Conservation (phyloP, 2,329 filamentous ascomycete species). For the Neophaeococcomyces aloes region DNA sequence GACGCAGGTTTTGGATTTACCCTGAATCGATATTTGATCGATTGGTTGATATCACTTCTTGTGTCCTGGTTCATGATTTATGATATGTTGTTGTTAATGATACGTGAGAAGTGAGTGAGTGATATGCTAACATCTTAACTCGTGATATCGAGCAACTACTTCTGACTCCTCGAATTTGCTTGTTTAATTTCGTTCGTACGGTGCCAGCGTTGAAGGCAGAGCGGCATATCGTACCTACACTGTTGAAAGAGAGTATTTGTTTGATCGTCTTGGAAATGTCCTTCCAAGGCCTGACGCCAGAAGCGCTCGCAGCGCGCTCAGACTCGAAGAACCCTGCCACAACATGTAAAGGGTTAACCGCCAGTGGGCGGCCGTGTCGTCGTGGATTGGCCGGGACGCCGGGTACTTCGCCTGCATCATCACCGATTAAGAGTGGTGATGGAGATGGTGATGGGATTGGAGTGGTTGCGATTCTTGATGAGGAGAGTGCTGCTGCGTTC, state of each 20-base stretch:
- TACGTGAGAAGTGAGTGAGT: no score
- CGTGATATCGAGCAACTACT: no score
- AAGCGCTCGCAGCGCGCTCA: conserved; percentile 1
- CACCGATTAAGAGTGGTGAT: conserved; percentile 20
- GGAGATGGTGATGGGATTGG: conserved; percentile 14
- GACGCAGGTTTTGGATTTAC: no score
- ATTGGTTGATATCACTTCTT: no score
- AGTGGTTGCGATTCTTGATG: conserved; percentile 21
- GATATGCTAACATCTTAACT: no score
- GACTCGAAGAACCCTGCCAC: conserved; percentile 60
- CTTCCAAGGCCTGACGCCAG: conserved; percentile 6
- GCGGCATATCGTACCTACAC: neutral
- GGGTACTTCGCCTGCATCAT: conserved; percentile 24
- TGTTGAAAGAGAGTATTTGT: neutral
- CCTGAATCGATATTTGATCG: no score
- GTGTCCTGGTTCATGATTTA: no score
- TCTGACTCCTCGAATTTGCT: no score
- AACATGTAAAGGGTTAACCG: conserved; percentile 82
- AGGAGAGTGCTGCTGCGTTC: conserved; percentile 31
- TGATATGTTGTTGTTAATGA: no score
- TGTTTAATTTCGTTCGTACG: neutral
- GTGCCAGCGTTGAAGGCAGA: neutral
- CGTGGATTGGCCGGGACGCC: conserved; percentile 45
- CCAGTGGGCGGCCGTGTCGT: conserved; percentile 71
- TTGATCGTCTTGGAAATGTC: neutral